Base-by-base conservation (phyloP, 2,329 filamentous ascomycete genomes). In the Cercospora zeina region DNA sequence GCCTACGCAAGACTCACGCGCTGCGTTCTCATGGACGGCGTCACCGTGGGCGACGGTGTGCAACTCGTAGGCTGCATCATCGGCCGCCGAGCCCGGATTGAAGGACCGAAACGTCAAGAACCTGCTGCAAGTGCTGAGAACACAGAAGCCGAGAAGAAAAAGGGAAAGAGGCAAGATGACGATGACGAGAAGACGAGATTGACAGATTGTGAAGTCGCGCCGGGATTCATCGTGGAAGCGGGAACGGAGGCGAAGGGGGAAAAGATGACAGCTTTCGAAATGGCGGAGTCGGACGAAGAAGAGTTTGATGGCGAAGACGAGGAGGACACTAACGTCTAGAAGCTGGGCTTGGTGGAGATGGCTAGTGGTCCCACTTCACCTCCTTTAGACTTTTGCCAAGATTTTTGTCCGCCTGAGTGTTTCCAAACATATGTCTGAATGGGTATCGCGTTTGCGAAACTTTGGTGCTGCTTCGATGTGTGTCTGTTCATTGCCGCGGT, bases 11-110 rank as follows among this genome's bases (percentile, higher is more conserved):
- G 93, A 67, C 78, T 99, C 49, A 87, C 87, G n/a, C 85, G 93
- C 67, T 97, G 93, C 76, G 77, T 97, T 53, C 79, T 97, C 19
- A 97, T 97, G 91, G 93, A 97, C 64, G 91, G 91, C 3, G 93
- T 90, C 0, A 87, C 90, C 7, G 83, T 99, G 11, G 93, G 91
- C 13, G 89, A 91, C 70, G 88, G 89, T 47, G 93, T 89, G 72
- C 91, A 91, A 75, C 80, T 97, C 56, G 95, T 90, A 1, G 90
- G 90, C 21, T 97, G 93, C 72, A 90, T 97, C 33, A 78, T 97
- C 42, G 95, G 95, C 4, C 86, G 88, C 71, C 80, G 91, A 65
- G 89, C 88, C 67, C 87, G 89, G 70, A 86, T 99, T 68, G 93
- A 93, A n/a, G 90, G 91, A 6, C 54, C 64, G 39, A 67, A 66